A percentile compares a stretch with the other conserved stretches of the same genome.
phyloP scores from a whole-genome alignment of 2,329 filamentous ascomycete genomes.

The Neurospora sp. region DNA sequence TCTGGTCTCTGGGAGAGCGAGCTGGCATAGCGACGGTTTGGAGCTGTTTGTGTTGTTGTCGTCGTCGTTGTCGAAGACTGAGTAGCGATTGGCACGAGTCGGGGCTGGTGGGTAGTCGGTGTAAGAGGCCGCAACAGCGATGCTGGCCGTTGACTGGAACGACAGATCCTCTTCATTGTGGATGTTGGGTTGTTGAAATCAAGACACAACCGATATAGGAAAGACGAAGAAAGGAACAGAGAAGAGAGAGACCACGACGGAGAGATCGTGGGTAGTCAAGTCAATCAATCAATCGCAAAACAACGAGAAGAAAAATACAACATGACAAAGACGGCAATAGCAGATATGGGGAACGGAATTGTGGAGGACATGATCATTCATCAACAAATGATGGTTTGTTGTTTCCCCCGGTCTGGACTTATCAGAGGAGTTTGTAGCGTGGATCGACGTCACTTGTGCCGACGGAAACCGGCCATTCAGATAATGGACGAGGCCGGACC shows the following conservation, averaged over 20 bases:
- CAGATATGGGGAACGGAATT: background rate
- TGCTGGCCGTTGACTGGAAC: slow-evolving; percentile 2
- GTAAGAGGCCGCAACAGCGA: slow-evolving; percentile 15
- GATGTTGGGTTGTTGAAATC: background rate
- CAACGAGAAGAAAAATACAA: background rate
- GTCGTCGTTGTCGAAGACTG: slow-evolving; percentile 2
- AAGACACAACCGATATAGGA: background rate
- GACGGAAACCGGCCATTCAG: slow-evolving; percentile 14
- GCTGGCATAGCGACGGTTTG: slow-evolving; percentile 29
- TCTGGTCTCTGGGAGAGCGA: slow-evolving; percentile 47
- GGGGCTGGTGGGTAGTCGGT: slow-evolving; percentile 13
- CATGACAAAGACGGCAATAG: background rate
- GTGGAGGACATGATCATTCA: background rate
- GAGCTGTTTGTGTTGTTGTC: slow-evolving; percentile 1
- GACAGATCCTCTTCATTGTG: slow-evolving; percentile 14
- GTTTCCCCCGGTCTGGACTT: background rate
- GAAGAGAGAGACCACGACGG: background rate
- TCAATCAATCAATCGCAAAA: background rate
- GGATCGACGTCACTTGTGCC: slow-evolving; percentile 19
- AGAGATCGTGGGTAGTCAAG: background rate
- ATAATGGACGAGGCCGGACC: background rate
- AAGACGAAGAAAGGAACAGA: background rate
- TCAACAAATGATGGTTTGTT: background rate
- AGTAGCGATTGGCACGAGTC: slow-evolving; percentile 5
- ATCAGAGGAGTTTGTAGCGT: background rate